Percentiles rank a stretch among this genome's conserved stretches.
phyloP scores from a whole-genome alignment of 768 basidiomycete species.

The Mycena olivaceomarginata region DNA sequence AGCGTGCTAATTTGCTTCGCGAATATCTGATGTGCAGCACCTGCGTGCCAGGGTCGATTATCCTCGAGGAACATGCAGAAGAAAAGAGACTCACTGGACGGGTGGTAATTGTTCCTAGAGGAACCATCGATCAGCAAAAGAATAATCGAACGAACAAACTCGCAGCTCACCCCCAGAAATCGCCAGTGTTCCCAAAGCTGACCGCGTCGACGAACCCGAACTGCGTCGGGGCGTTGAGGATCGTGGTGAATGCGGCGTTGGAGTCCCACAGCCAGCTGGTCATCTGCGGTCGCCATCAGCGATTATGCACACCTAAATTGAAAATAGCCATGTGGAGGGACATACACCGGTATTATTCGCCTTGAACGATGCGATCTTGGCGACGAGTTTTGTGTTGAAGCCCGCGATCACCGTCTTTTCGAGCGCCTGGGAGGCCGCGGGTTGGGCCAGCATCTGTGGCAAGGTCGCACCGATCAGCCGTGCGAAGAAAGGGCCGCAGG shows the following conservation, averaged over 20 bases:
- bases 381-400: slow-evolving; percentile 71
- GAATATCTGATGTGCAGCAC: slow-evolving; percentile 38
- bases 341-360: slow-evolving; percentile 68
- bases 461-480: neutral
- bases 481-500: neutral
- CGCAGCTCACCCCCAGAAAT: slow-evolving; percentile 73
- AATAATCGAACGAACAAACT: neutral
- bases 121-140: neutral
- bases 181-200: slow-evolving; percentile 59
- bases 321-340: neutral
- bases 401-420: slow-evolving; percentile 68
- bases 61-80: neutral
- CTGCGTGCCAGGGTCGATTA: slow-evolving; percentile 1
- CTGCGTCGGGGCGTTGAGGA: slow-evolving; percentile 67
- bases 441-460: slow-evolving; percentile 68
- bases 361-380: slow-evolving; percentile 63
- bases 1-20: slow-evolving; percentile 33
- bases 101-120: slow-evolving; percentile 72
- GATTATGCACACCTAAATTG: neutral
- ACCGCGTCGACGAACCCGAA: slow-evolving; percentile 76
- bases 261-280: slow-evolving; percentile 72
- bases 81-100: slow-evolving; percentile 62
- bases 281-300: slow-evolving; percentile 56
- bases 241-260: slow-evolving; percentile 66
- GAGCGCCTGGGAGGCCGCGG: slow-evolving; percentile 58